Conservation (phyloP, 371 early-diverging fungal genomes). For the Sporodiniella umbellata region DNA sequence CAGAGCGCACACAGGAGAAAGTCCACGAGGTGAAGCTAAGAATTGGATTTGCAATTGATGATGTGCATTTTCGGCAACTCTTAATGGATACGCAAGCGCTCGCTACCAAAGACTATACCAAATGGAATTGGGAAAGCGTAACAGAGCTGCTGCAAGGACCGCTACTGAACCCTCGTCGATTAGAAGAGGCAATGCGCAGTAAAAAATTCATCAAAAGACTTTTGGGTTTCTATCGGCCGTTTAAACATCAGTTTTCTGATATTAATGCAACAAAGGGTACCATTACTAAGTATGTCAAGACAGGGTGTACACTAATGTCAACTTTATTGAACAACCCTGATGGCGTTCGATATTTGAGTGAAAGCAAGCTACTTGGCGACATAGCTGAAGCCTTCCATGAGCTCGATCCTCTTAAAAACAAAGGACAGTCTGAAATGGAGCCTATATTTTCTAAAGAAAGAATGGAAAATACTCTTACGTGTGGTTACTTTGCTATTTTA, state of each 20-base stretch:
- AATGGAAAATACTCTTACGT: slow-evolving; percentile 69
- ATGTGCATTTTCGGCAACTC: slow-evolving; percentile 61
- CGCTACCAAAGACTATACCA: slow-evolving; percentile 68
- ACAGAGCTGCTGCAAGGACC: slow-evolving; percentile 77
- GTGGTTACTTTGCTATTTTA: slow-evolving; percentile 79
- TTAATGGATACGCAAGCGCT: slow-evolving; percentile 75
- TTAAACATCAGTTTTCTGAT: slow-evolving; percentile 71
- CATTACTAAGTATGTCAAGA: slow-evolving; percentile 51
- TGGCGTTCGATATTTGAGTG: slow-evolving; percentile 66
- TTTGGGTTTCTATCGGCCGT: slow-evolving; percentile 74
- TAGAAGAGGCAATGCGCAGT: slow-evolving; percentile 76
- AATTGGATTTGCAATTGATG: slow-evolving; percentile 78
- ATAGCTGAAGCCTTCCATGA: slow-evolving; percentile 71
- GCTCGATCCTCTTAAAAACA: slow-evolving; percentile 54
- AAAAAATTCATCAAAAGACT: slow-evolving; percentile 77
- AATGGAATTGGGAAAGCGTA: slow-evolving; percentile 85
- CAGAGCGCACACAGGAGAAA: slow-evolving; percentile 44
- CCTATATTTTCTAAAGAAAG: slow-evolving; percentile 75
- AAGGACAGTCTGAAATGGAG: slow-evolving; percentile 47
- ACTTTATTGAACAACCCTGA: slow-evolving; percentile 60
- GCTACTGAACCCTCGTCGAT: slow-evolving; percentile 62
- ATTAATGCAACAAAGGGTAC: slow-evolving; percentile 51
- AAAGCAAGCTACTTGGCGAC: slow-evolving; percentile 65
- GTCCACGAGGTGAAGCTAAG: slow-evolving; percentile 66
- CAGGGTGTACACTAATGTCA: slow-evolving; percentile 64